Evolutionary conservation across 2,329 filamentous ascomycete genomes (phyloP).

Genomic region (Aspergillus costaricaensis): DNA sequence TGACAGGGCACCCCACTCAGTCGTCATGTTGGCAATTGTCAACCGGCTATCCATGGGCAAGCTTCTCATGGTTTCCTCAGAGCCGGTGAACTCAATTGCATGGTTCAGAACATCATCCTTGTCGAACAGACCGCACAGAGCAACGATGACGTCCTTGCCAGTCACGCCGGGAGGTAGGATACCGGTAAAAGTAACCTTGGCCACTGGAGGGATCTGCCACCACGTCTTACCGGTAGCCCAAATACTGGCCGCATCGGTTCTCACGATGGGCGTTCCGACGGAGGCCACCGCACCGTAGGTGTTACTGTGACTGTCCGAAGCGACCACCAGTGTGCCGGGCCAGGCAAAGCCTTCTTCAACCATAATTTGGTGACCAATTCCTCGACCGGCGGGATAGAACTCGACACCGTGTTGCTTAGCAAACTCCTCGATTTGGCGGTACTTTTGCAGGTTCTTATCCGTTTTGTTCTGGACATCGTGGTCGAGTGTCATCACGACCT

Average conservation of each 20-base stretch:
- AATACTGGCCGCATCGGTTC: slow-evolving; percentile 83
- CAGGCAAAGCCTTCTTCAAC: slow-evolving; percentile 81
- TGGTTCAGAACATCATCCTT: slow-evolving; percentile 91
- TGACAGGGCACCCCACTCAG: slow-evolving; percentile 74
- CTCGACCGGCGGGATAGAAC: slow-evolving; percentile 74
- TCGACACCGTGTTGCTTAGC: slow-evolving; percentile 73
- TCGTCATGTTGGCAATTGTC: slow-evolving; percentile 74
- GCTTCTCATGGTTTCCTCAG: slow-evolving; percentile 72
- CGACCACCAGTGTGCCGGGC: slow-evolving; percentile 82
- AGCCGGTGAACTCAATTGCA: slow-evolving; percentile 82
- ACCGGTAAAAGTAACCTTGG: slow-evolving; percentile 76
- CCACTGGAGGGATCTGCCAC: slow-evolving; percentile 86
- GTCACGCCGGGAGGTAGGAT: slow-evolving; percentile 75
- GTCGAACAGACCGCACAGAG: slow-evolving; percentile 82
- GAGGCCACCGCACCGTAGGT: slow-evolving; percentile 80
- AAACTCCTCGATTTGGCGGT: slow-evolving; percentile 77
- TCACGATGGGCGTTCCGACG: slow-evolving; percentile 77
- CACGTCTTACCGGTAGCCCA: slow-evolving; percentile 82
- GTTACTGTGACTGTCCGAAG: slow-evolving; percentile 70
- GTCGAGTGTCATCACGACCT: slow-evolving; percentile 82
- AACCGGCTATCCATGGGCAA: slow-evolving; percentile 72
- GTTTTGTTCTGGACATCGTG: slow-evolving; percentile 86
- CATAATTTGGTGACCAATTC: slow-evolving; percentile 79
- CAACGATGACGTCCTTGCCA: slow-evolving; percentile 92
- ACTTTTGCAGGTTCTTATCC: slow-evolving; percentile 79